Conservation (phyloP, 2,329 filamentous ascomycete genomes). For the Tympanopsis confertula region DNA sequence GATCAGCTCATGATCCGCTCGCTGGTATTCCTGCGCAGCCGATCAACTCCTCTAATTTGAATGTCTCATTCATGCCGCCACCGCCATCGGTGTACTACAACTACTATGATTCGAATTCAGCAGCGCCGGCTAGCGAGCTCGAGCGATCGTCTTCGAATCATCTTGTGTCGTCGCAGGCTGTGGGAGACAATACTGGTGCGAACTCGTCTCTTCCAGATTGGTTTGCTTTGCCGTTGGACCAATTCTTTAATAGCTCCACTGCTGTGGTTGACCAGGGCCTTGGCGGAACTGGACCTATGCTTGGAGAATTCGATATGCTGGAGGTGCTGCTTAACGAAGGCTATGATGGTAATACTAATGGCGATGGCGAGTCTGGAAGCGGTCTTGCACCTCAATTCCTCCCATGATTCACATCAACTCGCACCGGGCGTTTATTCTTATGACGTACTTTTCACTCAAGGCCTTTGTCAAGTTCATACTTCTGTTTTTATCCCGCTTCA, state of each 20-base stretch:
- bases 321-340: constrained; percentile 29
- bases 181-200: not conserved
- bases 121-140: not conserved
- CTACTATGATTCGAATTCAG: constrained; percentile 20
- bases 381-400: not conserved
- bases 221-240: constrained; percentile 49
- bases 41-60: constrained; percentile 28
- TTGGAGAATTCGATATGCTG: constrained; percentile 39
- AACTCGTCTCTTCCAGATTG: constrained; percentile 33
- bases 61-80: constrained; percentile 31
- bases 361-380: not conserved
- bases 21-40: constrained; percentile 27
- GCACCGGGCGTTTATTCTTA: too few relatives aligned
- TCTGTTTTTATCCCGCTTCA: too few relatives aligned
- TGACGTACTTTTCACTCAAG: too few relatives aligned
- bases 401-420: too few relatives aligned
- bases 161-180: not conserved
- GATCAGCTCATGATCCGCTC: constrained; percentile 20
- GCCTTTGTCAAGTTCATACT: too few relatives aligned
- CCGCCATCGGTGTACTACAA: constrained; percentile 29
- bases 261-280: constrained; percentile 35
- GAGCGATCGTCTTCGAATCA: not conserved
- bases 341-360: constrained; percentile 17
- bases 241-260: constrained; percentile 36
- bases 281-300: constrained; percentile 48